These are phyloP conservation scores for Talaromyces piceae DNA, from an alignment of 2,329 filamentous ascomycete species.

Conservation along the genomic window DNA sequence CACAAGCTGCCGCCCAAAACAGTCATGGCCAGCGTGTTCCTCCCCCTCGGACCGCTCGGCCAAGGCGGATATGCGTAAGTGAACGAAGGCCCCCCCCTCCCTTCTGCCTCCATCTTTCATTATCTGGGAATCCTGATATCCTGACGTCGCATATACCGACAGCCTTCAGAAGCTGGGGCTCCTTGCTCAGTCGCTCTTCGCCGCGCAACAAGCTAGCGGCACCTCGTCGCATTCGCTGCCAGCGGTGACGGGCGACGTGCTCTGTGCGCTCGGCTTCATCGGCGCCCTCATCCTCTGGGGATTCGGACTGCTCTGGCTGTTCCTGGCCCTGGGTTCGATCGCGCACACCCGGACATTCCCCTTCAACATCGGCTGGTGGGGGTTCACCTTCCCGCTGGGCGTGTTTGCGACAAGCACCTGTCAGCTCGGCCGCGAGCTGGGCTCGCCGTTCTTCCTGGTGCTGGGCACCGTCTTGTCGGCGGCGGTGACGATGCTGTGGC, in stretches of 20 bases:
- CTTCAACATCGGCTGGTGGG: slow-evolving; percentile 59
- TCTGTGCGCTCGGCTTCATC: slow-evolving; percentile 31
- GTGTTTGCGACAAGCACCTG: slow-evolving; percentile 46
- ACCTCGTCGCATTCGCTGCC: slow-evolving; percentile 20
- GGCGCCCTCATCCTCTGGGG: slow-evolving; percentile 32
- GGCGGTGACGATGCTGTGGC: slow-evolving; percentile 49
- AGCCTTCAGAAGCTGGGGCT: slow-evolving; percentile 45
- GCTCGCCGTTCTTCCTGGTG: slow-evolving; percentile 49
- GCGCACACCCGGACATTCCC: slow-evolving; percentile 37
- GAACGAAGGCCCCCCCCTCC: too few species aligned
- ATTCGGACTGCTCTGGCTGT: slow-evolving; percentile 35
- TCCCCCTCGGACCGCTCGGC: slow-evolving; percentile 60
- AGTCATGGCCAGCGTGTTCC: slow-evolving; percentile 60
- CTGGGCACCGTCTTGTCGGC: slow-evolving; percentile 48
- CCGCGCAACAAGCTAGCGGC: slow-evolving; percentile 17
- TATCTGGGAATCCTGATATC: not conserved
- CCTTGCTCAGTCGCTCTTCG: slow-evolving; percentile 34
- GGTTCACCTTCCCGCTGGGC: slow-evolving; percentile 53
- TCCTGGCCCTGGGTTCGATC: slow-evolving; percentile 32
- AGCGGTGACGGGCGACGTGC: slow-evolving; percentile 22
- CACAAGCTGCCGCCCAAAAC: slow-evolving; percentile 62
- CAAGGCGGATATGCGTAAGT: slow-evolving; percentile 54
- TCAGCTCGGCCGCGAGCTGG: slow-evolving; percentile 43
- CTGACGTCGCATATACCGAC: not conserved
- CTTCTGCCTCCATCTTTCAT: not conserved